These are phyloP conservation scores for Geotrichum klebahnii DNA, from an alignment of 1,139 yeast species.

Conservation along the genomic window DNA sequence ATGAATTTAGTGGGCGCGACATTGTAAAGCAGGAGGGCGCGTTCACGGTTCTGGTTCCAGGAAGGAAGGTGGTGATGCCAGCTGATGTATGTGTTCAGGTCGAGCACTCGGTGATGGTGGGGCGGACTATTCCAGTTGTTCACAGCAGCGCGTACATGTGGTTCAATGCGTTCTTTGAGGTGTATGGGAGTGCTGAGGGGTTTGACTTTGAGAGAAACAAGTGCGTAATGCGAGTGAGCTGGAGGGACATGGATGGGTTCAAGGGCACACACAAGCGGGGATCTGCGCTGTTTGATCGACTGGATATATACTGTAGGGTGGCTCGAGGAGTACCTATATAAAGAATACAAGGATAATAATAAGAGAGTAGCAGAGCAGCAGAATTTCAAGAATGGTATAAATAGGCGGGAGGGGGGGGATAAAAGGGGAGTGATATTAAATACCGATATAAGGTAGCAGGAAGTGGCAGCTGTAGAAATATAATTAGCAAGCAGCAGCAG, in stretches of 20 bases:
- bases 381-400: too few relatives aligned
- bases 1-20: conserved; percentile 27
- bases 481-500: too few relatives aligned
- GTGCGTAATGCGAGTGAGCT: conserved; percentile 36
- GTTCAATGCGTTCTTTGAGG: conserved; percentile 41
- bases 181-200: conserved; percentile 24
- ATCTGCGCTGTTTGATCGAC: conserved; percentile 47
- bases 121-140: conserved; percentile 21
- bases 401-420: too few relatives aligned
- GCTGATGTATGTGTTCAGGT: conserved; percentile 28
- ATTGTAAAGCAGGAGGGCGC: conserved; percentile 19
- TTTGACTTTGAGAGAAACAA: conserved; percentile 22
- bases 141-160: conserved; percentile 33
- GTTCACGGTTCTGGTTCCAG: conserved; percentile 18
- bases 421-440: too few relatives aligned
- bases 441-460: too few relatives aligned
- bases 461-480: too few relatives aligned
- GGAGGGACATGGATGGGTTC: conserved; percentile 70
- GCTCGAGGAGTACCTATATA: conserved; percentile 6
- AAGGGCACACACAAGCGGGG: conserved; percentile 60
- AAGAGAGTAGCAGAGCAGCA: too few relatives aligned
- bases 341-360: too few relatives aligned
- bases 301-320: conserved; percentile 44
- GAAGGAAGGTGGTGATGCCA: conserved; percentile 8
- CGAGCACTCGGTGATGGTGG: conserved; percentile 20